Percentiles rank a stretch among this genome's conserved stretches.
These are phyloP conservation scores for Epichloe scottii DNA, from an alignment of 2,329 filamentous ascomycete genomes.

Conservation along the genomic window DNA sequence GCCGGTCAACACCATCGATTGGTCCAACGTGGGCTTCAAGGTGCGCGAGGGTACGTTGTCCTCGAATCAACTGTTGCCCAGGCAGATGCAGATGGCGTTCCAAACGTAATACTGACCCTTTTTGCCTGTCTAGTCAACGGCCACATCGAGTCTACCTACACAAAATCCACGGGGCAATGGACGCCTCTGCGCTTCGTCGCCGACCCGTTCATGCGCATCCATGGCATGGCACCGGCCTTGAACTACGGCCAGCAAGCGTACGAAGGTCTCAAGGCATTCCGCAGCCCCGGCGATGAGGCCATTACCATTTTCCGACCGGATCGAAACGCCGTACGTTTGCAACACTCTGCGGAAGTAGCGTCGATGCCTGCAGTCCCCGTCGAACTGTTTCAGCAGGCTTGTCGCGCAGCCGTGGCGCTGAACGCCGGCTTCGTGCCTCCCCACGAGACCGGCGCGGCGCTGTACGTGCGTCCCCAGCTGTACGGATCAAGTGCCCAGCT, in stretches of 20 bases:
- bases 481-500: constrained; percentile 83
- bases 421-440: constrained; percentile 90
- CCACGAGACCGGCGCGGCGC: constrained; percentile 73
- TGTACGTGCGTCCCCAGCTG: constrained; percentile 84
- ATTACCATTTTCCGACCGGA: constrained; percentile 84
- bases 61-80: no score
- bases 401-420: constrained; percentile 68
- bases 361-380: constrained; percentile 72
- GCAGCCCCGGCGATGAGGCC: constrained; percentile 50
- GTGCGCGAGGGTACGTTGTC: constrained; percentile 63
- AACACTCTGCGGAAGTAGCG: constrained; percentile 71
- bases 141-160: constrained; percentile 83
- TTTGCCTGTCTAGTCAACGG: constrained; percentile 73
- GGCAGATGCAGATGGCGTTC: neutral
- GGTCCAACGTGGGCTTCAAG: constrained; percentile 85
- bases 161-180: constrained; percentile 63
- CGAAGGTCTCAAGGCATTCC: constrained; percentile 97
- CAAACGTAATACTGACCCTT: neutral
- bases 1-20: constrained; percentile 75
- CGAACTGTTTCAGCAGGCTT: constrained; percentile 61
- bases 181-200: constrained; percentile 63
- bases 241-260: constrained; percentile 98
- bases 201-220: constrained; percentile 75
- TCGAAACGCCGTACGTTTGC: constrained; percentile 73
- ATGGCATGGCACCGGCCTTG: constrained; percentile 87